phyloP scores from a whole-genome alignment of 441 rosid species.

The Arabidopsis hybrid region DNA sequence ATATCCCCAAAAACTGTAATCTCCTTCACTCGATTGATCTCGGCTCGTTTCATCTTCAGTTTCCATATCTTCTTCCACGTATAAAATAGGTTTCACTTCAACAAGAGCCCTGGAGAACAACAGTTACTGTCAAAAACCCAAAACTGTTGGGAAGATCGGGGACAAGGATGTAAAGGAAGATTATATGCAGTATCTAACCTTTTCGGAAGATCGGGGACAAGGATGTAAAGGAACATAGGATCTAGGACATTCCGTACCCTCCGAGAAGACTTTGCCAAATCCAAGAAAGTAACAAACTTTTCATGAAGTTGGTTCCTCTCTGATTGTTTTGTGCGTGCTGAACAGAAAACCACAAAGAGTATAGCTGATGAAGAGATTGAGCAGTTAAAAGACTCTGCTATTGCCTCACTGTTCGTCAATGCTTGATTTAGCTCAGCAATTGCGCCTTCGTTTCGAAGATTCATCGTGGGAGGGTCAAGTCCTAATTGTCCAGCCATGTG shows the following conservation, averaged over 20 bases:
- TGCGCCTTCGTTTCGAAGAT: constrained; percentile 66
- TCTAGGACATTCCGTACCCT: constrained; percentile 47
- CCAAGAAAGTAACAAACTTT: constrained; percentile 56
- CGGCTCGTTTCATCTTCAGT: constrained; percentile 37
- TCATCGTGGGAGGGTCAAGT: constrained; percentile 91
- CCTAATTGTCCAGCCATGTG: constrained; percentile 99
- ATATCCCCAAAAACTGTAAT: constrained; percentile 57
- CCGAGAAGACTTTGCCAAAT: constrained; percentile 54
- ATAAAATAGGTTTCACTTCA: constrained; percentile 89
- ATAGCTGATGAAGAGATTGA: constrained; percentile 77
- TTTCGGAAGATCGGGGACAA: constrained; percentile 90
- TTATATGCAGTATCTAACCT: constrained; percentile 51
- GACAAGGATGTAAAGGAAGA: constrained; percentile 69
- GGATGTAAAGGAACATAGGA: constrained; percentile 70
- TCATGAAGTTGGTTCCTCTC: constrained; percentile 70
- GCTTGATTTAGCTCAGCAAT: constrained; percentile 82
- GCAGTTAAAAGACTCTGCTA: constrained; percentile 74
- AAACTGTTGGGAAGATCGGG: constrained; percentile 88
- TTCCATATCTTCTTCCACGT: constrained; percentile 57
- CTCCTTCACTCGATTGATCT: constrained; percentile 38
- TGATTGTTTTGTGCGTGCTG: constrained; percentile 56
- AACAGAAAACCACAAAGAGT: constrained; percentile 76
- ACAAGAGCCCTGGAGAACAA: constrained; percentile 73
- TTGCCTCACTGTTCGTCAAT: constrained; percentile 87
- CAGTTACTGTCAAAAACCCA: not conserved